Conservation (phyloP, 2,329 filamentous ascomycete genomes). For the Zalaria obscura region DNA sequence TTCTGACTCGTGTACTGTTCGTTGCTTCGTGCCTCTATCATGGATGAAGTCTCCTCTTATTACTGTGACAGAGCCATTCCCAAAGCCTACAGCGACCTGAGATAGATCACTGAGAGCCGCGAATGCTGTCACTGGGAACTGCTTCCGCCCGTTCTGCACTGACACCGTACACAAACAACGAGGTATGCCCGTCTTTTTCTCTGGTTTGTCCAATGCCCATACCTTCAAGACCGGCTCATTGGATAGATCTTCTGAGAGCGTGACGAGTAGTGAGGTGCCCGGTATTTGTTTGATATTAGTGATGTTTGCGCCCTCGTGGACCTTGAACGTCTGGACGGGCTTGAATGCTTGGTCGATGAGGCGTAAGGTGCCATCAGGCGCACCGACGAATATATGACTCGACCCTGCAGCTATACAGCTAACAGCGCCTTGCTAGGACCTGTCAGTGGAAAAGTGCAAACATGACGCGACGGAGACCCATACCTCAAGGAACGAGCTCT, state of each 20-base stretch:
- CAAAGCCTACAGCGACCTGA: conserved; percentile 90
- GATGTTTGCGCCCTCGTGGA: conserved; percentile 66
- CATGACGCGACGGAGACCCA: conserved; percentile 28
- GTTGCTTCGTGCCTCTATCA: conserved; percentile 84
- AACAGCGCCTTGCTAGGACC: conserved; percentile 44
- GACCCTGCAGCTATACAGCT: conserved; percentile 76
- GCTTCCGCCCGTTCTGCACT: conserved; percentile 80
- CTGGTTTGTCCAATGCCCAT: conserved; percentile 89
- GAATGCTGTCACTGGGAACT: conserved; percentile 91
- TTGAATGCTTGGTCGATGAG: conserved; percentile 83
- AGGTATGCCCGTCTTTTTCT: conserved; percentile 85
- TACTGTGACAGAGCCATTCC: conserved; percentile 85
- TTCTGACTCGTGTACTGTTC: conserved; percentile 90
- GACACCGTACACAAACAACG: conserved; percentile 75
- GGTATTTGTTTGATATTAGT: conserved; percentile 88
- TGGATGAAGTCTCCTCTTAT: conserved; percentile 90
- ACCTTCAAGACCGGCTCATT: conserved; percentile 84
- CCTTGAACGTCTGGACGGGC: conserved; percentile 71
- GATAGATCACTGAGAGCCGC: conserved; percentile 75
- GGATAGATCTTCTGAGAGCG: conserved; percentile 73
- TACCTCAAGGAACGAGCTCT: conserved; percentile 70
- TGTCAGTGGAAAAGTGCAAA: conserved; percentile 4
- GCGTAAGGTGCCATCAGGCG: conserved; percentile 70
- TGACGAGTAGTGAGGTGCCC: conserved; percentile 73
- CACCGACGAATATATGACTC: conserved; percentile 79